Conservation (phyloP, 768 basidiomycete species). For the Daedaleopsis sinensis region DNA sequence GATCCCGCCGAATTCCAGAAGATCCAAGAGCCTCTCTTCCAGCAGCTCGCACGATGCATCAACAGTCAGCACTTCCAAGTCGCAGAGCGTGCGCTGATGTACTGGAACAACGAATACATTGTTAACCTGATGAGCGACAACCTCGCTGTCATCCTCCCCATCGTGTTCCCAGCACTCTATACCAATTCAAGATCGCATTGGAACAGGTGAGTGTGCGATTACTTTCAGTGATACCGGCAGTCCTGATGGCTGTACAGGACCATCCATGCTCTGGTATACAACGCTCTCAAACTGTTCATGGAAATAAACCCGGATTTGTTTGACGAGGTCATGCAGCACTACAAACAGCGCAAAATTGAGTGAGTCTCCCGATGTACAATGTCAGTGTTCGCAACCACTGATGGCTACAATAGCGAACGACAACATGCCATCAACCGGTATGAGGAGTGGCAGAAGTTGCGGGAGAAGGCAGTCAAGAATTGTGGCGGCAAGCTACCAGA, state of each 20-base stretch:
- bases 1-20: slow-evolving; percentile 96
- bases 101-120: slow-evolving; percentile 99
- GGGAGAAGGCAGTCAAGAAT: slow-evolving; percentile 75
- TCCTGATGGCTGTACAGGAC: slow-evolving; percentile 56
- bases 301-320: slow-evolving; percentile 98
- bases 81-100: slow-evolving; percentile 93
- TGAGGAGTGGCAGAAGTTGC: slow-evolving; percentile 87
- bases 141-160: slow-evolving; percentile 82
- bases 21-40: slow-evolving; percentile 90
- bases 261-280: slow-evolving; percentile 99
- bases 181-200: slow-evolving; percentile 97
- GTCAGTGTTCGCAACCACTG: not conserved
- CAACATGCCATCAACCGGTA: slow-evolving; percentile 84
- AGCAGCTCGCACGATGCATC: slow-evolving; percentile 94
- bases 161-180: slow-evolving; percentile 96
- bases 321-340: slow-evolving; percentile 90
- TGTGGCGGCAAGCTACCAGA: slow-evolving; percentile 70
- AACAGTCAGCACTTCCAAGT: slow-evolving; percentile 99
- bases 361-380: slow-evolving; percentile 43
- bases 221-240: not conserved
- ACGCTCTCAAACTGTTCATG: slow-evolving; percentile 98
- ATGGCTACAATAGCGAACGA: slow-evolving; percentile 63
- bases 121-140: slow-evolving; percentile 99
- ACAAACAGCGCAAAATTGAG: slow-evolving; percentile 86
- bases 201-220: slow-evolving; percentile 77